phyloP scores from a whole-genome alignment of 179 eudicot genomes.

The Corrigiola litoralis region DNA sequence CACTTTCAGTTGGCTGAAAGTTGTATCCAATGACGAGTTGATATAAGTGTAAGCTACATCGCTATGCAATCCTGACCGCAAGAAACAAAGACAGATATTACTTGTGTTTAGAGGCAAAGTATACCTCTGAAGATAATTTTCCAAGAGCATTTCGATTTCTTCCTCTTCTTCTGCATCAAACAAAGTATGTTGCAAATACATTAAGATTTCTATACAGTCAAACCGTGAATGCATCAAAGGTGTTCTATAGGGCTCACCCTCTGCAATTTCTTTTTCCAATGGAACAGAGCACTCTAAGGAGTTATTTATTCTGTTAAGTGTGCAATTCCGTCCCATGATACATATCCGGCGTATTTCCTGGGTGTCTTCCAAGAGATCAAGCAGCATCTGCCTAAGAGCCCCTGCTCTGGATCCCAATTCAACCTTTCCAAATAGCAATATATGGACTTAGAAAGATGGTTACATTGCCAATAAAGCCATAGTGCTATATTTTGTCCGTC shows the following conservation, averaged over 20 bases:
- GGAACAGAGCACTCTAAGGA: slow-evolving; percentile 73
- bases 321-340: slow-evolving; percentile 89
- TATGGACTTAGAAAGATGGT: not conserved
- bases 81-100: not conserved
- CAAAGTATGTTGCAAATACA: slow-evolving; percentile 13
- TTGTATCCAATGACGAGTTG: not conserved
- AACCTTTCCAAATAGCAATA: slow-evolving; percentile 43
- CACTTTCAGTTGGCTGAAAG: not conserved
- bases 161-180: slow-evolving; percentile 85
- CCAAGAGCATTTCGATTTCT: slow-evolving; percentile 98
- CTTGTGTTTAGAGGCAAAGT: not conserved
- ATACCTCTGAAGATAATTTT: slow-evolving; percentile 94
- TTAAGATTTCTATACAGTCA: not conserved
- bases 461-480: not conserved
- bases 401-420: slow-evolving; percentile 92
- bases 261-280: slow-evolving; percentile 81
- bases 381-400: slow-evolving; percentile 88
- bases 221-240: slow-evolving; percentile 2
- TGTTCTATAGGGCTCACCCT: slow-evolving; percentile 45
- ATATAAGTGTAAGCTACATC: not conserved
- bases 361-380: slow-evolving; percentile 94
- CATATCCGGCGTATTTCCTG: slow-evolving; percentile 85
- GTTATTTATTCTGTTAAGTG: slow-evolving; percentile 40
- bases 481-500: not conserved
- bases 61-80: not conserved